phyloP scores from a whole-genome alignment of 495 filamentous ascomycete genomes.

The Clohesyomyces aquaticus region DNA sequence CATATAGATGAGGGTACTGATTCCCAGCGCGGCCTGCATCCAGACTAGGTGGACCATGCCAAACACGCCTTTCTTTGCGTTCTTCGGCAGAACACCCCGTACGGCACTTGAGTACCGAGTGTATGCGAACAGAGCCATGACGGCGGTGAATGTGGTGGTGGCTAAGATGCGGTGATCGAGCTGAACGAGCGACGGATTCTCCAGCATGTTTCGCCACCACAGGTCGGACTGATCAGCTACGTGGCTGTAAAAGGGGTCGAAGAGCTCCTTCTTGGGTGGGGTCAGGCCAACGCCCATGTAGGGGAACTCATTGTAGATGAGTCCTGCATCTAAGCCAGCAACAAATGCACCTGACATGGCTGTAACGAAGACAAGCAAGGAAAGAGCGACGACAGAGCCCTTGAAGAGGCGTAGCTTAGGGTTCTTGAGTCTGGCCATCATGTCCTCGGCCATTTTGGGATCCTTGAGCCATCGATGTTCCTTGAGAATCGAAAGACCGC shows the following conservation, averaged over 20 bases:
- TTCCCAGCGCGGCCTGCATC: constrained; percentile 82
- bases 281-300: constrained; percentile 84
- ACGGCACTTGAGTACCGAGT: constrained; percentile 65
- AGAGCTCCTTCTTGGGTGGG: constrained; percentile 81
- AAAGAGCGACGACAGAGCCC: constrained; percentile 70
- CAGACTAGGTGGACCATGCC: constrained; percentile 82
- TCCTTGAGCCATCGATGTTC: constrained; percentile 65
- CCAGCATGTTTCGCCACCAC: constrained; percentile 94
- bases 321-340: constrained; percentile 89
- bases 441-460: constrained; percentile 57
- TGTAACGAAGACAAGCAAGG: constrained; percentile 79
- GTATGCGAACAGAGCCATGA: constrained; percentile 78
- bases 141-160: constrained; percentile 80
- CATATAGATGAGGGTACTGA: constrained; percentile 87
- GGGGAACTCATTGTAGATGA: constrained; percentile 98
- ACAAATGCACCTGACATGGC: constrained; percentile 93
- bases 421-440: constrained; percentile 61
- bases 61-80: constrained; percentile 69
- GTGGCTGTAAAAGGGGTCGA: constrained; percentile 82
- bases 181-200: constrained; percentile 93
- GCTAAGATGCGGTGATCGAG: constrained; percentile 94
- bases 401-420: constrained; percentile 74
- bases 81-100: constrained; percentile 63
- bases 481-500: constrained; percentile 82
- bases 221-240: constrained; percentile 74